Percentiles rank a stretch among this genome's conserved stretches.
Conservation (phyloP, 2,329 filamentous ascomycete genomes). For the Cladosporium sp. region DNA sequence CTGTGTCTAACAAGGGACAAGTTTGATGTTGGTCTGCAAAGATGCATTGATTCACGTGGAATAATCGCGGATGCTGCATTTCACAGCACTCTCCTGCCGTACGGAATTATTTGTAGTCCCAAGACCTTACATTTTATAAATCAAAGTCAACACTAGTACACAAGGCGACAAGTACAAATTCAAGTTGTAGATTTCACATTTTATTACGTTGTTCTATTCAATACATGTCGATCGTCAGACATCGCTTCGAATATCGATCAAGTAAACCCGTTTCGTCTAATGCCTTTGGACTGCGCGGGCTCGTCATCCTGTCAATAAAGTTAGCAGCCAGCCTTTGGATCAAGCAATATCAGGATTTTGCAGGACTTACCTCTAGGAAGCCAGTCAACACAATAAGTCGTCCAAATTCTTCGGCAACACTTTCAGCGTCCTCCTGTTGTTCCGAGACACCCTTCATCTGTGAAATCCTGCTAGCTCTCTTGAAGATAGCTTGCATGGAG, state of each 20-base stretch:
- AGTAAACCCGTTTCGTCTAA: slow-evolving; percentile 17
- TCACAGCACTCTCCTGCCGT: too few relatives aligned
- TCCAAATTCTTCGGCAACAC: slow-evolving; percentile 81
- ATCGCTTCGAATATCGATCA: not conserved
- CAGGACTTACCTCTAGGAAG: slow-evolving; percentile 76
- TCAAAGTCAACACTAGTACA: too few relatives aligned
- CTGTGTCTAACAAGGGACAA: too few relatives aligned
- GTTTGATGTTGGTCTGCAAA: too few relatives aligned
- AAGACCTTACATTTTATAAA: not conserved
- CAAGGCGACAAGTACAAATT: not conserved
- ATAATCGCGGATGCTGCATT: too few relatives aligned
- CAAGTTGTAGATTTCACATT: not conserved
- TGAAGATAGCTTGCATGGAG: slow-evolving; percentile 83
- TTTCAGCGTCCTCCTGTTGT: slow-evolving; percentile 55
- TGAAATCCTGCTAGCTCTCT: slow-evolving; percentile 78
- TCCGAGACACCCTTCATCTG: slow-evolving; percentile 24
- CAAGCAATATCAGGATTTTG: not conserved
- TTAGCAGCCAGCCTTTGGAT: not conserved
- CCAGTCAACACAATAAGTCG: slow-evolving; percentile 76
- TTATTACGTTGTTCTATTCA: not conserved
- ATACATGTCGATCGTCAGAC: not conserved
- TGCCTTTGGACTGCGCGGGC: slow-evolving; percentile 10
- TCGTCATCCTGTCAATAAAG: slow-evolving; percentile 17
- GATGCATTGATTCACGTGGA: too few relatives aligned
- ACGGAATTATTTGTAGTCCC: too few relatives aligned